phyloP scores from a whole-genome alignment of 305 asterid species.

The Caryopteris hybrid region DNA sequence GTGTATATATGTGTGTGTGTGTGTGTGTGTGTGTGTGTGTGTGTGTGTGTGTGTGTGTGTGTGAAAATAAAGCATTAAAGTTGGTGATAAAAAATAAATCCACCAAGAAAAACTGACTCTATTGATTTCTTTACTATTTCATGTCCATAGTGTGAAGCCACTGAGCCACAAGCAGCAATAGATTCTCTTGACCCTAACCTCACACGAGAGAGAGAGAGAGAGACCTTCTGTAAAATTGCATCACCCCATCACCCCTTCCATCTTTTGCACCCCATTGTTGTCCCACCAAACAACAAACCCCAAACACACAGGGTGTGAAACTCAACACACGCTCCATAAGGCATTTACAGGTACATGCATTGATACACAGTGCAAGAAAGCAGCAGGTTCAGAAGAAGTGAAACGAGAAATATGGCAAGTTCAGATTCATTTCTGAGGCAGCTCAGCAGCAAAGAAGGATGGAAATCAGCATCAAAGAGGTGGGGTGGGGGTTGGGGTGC shows the following conservation, averaged over 20 bases:
- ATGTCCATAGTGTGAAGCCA: conserved; percentile 15
- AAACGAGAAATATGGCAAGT: conserved; percentile 35
- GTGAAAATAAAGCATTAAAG: conserved; percentile 1
- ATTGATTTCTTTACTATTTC: conserved; percentile 28
- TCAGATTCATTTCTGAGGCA: conserved; percentile 67
- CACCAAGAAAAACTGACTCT: conserved; percentile 22
- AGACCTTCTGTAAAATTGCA: conserved; percentile 13
- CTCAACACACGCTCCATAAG: not conserved
- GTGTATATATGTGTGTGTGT: no score
- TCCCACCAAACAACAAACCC: not conserved
- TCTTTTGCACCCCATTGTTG: conserved; percentile 13
- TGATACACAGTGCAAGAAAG: conserved; percentile 10
- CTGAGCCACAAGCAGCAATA: conserved; percentile 5
- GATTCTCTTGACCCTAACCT: conserved; percentile 32
- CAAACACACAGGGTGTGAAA: not conserved
- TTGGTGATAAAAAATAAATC: conserved; percentile 3
- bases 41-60: no score
- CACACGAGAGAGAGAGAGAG: not conserved
- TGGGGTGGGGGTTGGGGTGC: conserved; percentile 50
- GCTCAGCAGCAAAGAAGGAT: conserved; percentile 59
- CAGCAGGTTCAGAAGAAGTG: conserved; percentile 7
- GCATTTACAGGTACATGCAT: not conserved
- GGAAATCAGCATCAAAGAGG: conserved; percentile 56
- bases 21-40: no score
- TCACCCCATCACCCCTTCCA: conserved; percentile 11